Evolutionary conservation across 331 rosid species (phyloP).

Genomic region (Acacia concinna): DNA sequence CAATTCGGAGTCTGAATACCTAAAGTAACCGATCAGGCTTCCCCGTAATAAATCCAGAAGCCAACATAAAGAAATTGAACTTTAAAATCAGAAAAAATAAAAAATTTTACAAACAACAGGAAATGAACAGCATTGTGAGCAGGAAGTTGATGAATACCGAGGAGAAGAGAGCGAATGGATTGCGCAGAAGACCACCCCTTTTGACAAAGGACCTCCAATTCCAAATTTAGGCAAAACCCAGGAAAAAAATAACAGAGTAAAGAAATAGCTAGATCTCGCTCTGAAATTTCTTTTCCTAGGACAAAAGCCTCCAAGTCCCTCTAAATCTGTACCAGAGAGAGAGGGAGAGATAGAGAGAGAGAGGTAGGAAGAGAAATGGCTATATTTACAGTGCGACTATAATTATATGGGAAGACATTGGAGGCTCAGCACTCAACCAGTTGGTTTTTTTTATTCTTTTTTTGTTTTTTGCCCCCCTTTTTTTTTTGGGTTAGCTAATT

Average conservation of each 20-base stretch:
- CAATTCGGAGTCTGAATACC: constrained; percentile 23
- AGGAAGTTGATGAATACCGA: constrained; percentile 37
- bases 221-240: constrained; percentile 37
- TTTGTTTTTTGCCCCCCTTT: background rate
- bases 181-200: constrained; percentile 38
- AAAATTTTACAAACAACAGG: background rate
- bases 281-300: constrained; percentile 13
- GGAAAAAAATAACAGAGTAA: constrained; percentile 7
- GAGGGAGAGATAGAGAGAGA: background rate
- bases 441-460: background rate
- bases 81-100: background rate
- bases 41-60: constrained; percentile 13
- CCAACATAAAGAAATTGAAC: background rate
- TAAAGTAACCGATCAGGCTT: constrained; percentile 13
- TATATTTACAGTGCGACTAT: background rate
- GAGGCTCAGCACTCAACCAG: constrained; percentile 7
- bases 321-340: constrained; percentile 2
- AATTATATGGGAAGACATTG: background rate
- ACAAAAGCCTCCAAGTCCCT: background rate
- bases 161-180: constrained; percentile 29
- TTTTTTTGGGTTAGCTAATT: background rate
- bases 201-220: constrained; percentile 42
- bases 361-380: background rate
- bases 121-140: background rate
- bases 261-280: constrained; percentile 41